These are phyloP conservation scores for Termitomyces sp. DNA, from an alignment of 768 basidiomycete species.

Conservation along the genomic window DNA sequence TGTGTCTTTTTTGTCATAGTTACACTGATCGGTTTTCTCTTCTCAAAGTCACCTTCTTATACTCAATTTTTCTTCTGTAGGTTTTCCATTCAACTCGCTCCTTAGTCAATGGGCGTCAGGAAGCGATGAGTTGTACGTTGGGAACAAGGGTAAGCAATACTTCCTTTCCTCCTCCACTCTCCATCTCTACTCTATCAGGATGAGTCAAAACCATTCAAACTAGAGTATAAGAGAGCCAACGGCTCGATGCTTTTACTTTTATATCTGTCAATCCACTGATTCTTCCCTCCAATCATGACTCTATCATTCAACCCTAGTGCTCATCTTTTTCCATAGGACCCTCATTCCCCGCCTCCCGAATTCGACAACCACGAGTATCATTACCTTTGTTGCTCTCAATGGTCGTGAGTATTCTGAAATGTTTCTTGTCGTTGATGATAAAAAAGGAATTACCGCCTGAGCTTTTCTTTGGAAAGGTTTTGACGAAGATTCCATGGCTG, in stretches of 20 bases:
- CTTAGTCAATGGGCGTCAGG: background rate
- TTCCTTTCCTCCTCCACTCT: background rate
- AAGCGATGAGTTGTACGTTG: background rate
- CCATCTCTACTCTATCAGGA: background rate
- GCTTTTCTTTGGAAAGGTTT: constrained; percentile 30
- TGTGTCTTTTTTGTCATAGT: constrained; percentile 80
- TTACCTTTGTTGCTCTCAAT: background rate
- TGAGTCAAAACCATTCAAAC: constrained; percentile 77
- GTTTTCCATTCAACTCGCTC: background rate
- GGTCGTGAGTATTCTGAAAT: constrained; percentile 29
- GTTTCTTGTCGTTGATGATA: constrained; percentile 44
- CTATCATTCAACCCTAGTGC: background rate
- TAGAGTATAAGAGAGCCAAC: constrained; percentile 84
- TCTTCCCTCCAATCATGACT: background rate
- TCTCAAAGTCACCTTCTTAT: constrained; percentile 6
- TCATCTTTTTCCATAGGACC: background rate
- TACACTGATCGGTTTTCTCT: constrained; percentile 69
- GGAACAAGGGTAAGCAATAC: background rate
- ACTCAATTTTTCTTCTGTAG: background rate
- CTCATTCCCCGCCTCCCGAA: too few relatives aligned
- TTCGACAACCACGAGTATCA: background rate
- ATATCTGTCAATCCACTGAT: constrained; percentile 57
- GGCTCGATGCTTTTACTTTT: constrained; percentile 64
- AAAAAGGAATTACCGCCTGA: constrained; percentile 88
- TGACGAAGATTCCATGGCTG: constrained; percentile 85